A percentile compares a stretch with the other conserved stretches of the same genome.
Conservation (phyloP, 306 rosid species). For the Inga leiocalycina region DNA sequence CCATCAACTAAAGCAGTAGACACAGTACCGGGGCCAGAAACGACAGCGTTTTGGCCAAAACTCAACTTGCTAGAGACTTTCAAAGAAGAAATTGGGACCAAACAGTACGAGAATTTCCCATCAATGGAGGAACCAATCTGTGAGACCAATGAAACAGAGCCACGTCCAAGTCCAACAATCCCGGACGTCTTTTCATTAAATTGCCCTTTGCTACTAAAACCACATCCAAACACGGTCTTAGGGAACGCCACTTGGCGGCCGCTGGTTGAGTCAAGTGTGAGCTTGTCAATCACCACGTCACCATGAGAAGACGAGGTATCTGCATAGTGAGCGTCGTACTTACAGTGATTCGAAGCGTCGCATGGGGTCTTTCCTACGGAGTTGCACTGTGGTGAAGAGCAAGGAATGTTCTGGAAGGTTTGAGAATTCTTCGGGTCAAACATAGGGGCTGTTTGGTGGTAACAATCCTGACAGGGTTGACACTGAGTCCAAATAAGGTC, state of each 20-base stretch:
- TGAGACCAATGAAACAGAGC: slow-evolving; percentile 38
- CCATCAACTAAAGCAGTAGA: background rate
- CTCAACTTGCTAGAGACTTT: slow-evolving; percentile 21
- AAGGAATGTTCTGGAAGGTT: background rate
- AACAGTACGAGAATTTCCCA: slow-evolving; percentile 63
- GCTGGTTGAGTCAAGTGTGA: slow-evolving; percentile 44
- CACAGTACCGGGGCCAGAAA: background rate
- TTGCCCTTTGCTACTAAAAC: slow-evolving; percentile 20
- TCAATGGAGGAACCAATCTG: slow-evolving; percentile 39
- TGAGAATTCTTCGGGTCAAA: background rate
- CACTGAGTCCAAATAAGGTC: background rate
- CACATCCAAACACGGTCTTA: slow-evolving; percentile 50
- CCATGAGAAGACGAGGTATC: background rate
- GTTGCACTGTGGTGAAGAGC: background rate
- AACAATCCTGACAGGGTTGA: background rate
- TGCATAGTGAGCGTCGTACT: background rate
- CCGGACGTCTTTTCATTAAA: slow-evolving; percentile 33
- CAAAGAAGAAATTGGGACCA: background rate
- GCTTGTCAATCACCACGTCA: slow-evolving; percentile 25
- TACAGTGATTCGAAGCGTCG: background rate
- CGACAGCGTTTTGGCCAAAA: background rate
- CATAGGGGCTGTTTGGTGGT: background rate
- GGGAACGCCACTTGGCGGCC: slow-evolving; percentile 31
- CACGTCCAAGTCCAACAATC: slow-evolving; percentile 61
- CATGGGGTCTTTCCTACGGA: background rate